Evolutionary conservation across 2,329 filamentous ascomycete species (phyloP), one percentile per base, ranked within the genome.

Genomic region (Sporothrix phasma): DNA sequence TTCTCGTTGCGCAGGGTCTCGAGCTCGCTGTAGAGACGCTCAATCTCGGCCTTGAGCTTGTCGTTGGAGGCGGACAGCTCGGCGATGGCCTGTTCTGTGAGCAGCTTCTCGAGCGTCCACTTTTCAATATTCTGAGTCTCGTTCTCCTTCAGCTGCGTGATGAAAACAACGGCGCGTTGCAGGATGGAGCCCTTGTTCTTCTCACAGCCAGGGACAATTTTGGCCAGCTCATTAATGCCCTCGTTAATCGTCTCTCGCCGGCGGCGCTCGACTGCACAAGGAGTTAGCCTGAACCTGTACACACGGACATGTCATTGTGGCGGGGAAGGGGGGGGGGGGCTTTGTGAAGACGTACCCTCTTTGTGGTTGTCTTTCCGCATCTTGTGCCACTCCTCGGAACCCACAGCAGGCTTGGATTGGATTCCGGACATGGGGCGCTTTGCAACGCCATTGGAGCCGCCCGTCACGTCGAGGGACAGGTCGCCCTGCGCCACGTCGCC

Each of bases 121-220:
- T 96, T 92, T 74, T 96, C 93, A 67, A 96, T 92, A 74, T 96
- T 96, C 68, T 94, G 89, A 17, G 89, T 85, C 74, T 96, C 93
- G 70, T 96, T 95, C 74, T 97, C 92, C 74, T 94, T 95, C 45
- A 99, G 83, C 72, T 97, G 92, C 11, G 87, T 89, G 73, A 99
- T 97, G 78, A 96, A 97, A 68, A 91, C 87, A 10, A 97, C 93
- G 0, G 94, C 92, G 39, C 93, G 90, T 73, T 95, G 90, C 43
- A 99, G 80, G 68, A 99, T 97, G 2, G 92, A 95, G 0, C 94
- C 94, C 77, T 99, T 99, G 80, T 99, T 97, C 81, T 97, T 99
- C 77, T 99, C 94, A 72, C 93, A 97, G 15, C 92, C 92, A 0
- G 94, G 94, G 0, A 99, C 94, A 69, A 99, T 96, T 78, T 97